phyloP scores from a whole-genome alignment of 306 rosid species.

The Castanea mollissima region DNA sequence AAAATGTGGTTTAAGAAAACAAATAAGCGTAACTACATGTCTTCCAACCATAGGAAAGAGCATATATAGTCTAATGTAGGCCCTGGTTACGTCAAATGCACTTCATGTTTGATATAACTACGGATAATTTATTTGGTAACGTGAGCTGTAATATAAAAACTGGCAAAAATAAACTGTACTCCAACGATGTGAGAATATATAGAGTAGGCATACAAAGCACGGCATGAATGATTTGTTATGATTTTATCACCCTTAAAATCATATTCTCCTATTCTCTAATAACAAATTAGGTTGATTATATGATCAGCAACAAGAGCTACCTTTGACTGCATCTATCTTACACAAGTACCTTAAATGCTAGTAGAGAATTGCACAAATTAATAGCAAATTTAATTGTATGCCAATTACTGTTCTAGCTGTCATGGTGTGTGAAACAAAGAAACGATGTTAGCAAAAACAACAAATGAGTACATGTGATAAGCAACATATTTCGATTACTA shows the following conservation, averaged over 20 bases:
- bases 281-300: neutral
- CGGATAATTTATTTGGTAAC: constrained; percentile 27
- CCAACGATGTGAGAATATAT: neutral
- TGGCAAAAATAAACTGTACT: neutral
- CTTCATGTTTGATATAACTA: constrained; percentile 19
- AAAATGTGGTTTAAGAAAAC: neutral
- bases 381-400: no score
- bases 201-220: neutral
- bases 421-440: neutral
- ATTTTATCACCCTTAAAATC: neutral
- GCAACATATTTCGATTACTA: no score
- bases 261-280: neutral
- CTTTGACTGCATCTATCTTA: neutral
- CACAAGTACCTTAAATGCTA: neutral
- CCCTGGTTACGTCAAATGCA: constrained; percentile 30
- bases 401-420: neutral
- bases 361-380: neutral
- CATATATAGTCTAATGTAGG: constrained; percentile 25
- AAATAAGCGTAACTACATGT: constrained; percentile 5
- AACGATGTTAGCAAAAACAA: neutral
- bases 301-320: neutral
- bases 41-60: constrained; percentile 12
- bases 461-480: neutral
- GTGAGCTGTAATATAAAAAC: constrained; percentile 28
- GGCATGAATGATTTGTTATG: constrained; percentile 25